Conservation (phyloP, 352 stramenopile species). For the Phytophthora tubulina region DNA sequence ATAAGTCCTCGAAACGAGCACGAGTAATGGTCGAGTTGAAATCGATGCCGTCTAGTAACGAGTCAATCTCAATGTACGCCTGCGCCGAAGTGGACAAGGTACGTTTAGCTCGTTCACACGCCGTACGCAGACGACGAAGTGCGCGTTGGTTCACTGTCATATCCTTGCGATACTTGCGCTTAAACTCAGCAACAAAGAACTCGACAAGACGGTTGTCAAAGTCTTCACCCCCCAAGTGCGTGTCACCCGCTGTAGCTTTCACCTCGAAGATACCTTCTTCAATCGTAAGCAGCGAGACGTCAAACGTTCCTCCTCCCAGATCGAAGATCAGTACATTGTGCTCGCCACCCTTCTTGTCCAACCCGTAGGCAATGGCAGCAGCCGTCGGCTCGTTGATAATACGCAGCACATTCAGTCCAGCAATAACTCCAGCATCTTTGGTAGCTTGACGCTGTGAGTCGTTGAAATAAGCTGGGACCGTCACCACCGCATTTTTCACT, state of each 20-base stretch:
- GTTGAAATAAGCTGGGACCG: slow-evolving; percentile 98
- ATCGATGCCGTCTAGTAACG: slow-evolving; percentile 93
- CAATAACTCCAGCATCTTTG: slow-evolving; percentile 93
- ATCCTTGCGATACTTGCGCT: slow-evolving; percentile 90
- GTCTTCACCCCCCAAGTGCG: slow-evolving; percentile 94
- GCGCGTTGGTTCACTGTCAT: slow-evolving; percentile 90
- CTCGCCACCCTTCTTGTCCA: slow-evolving; percentile 96
- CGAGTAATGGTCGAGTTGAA: slow-evolving; percentile 95
- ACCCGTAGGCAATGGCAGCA: slow-evolving; percentile 91
- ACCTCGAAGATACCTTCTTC: slow-evolving; percentile 98
- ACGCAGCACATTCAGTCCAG: slow-evolving; percentile 93
- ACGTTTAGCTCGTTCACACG: slow-evolving; percentile 96
- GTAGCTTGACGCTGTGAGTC: slow-evolving; percentile 95
- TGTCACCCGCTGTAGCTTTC: slow-evolving; percentile 96
- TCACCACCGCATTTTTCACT: slow-evolving; percentile 90
- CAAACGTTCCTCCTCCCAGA: slow-evolving; percentile 95
- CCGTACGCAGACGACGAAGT: slow-evolving; percentile 92
- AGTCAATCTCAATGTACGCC: slow-evolving; percentile 96
- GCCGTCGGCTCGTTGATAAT: slow-evolving; percentile 98
- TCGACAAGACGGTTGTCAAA: slow-evolving; percentile 97
- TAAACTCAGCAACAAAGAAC: slow-evolving; percentile 95
- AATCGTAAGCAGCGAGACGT: slow-evolving; percentile 94
- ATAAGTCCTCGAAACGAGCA: slow-evolving; percentile 92
- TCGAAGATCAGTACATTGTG: slow-evolving; percentile 98
- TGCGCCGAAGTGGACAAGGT: slow-evolving; percentile 95